phyloP scores from a whole-genome alignment of 495 filamentous ascomycete species.

The Echria macrotheca region DNA sequence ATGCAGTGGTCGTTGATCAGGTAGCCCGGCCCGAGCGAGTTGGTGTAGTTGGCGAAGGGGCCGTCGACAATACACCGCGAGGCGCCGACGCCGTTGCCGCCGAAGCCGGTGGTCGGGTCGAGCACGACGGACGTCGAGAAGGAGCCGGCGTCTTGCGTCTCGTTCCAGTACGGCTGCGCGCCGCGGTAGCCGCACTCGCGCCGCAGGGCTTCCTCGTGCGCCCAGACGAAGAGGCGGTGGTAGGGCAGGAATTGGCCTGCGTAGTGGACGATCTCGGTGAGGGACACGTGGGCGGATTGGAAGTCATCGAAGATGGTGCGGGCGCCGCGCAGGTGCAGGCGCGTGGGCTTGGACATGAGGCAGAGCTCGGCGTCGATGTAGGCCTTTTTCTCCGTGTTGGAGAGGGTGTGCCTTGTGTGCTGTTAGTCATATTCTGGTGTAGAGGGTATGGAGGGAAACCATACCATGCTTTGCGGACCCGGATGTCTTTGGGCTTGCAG shows the following conservation, averaged over 20 bases:
- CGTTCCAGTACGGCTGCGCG: constrained; percentile 44
- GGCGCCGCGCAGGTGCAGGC: not conserved
- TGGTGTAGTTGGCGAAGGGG: constrained; percentile 32
- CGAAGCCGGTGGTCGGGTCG: constrained; percentile 32
- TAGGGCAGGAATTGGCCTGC: constrained; percentile 41
- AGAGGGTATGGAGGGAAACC: no score
- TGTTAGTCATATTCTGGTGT: no score
- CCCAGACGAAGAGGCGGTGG: constrained; percentile 44
- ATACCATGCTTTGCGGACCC: not conserved
- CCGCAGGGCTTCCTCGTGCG: constrained; percentile 40
- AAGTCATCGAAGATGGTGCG: constrained; percentile 8
- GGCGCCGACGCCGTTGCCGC: constrained; percentile 33
- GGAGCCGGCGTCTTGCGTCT: constrained; percentile 35
- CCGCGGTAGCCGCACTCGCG: constrained; percentile 43
- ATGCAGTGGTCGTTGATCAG: constrained; percentile 32
- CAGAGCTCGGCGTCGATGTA: constrained; percentile 5
- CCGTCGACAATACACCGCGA: constrained; percentile 34
- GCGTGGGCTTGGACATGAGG: not conserved
- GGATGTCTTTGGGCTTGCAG: not conserved
- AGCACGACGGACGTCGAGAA: constrained; percentile 33
- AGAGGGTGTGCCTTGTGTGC: not conserved
- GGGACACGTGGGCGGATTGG: not conserved
- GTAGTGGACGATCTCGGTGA: constrained; percentile 3
- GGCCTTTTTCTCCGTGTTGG: constrained; percentile 2
- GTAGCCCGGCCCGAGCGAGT: constrained; percentile 28